Evolutionary conservation across 164 flowering plant genomes (phyloP).

Genomic region (Kingdonia uniflora): DNA sequence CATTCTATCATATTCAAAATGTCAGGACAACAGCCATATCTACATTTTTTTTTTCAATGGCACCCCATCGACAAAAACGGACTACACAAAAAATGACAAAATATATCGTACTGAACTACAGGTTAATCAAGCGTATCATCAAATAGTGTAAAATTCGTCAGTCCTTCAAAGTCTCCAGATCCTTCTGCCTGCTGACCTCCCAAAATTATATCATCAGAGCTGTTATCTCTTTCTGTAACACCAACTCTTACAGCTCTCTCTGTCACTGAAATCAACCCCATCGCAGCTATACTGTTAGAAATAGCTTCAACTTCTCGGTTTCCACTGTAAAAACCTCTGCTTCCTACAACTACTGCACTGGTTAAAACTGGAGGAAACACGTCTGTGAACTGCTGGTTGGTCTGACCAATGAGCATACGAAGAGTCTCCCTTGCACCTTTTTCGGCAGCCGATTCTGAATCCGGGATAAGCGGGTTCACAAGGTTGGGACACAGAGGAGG

Average conservation of each 20-base stretch:
- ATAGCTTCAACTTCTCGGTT: conserved; percentile 33
- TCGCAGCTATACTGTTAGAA: conserved; percentile 31
- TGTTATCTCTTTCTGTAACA: not conserved
- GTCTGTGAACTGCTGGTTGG: conserved; percentile 30
- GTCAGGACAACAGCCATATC: not conserved
- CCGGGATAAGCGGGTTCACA: conserved; percentile 41
- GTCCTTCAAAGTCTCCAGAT: not conserved
- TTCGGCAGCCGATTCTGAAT: conserved; percentile 54
- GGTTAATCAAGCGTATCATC: not conserved
- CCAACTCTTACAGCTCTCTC: not conserved
- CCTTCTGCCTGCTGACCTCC: not conserved
- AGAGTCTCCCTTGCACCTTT: conserved; percentile 86
- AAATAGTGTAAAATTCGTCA: not conserved
- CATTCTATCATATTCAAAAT: not conserved
- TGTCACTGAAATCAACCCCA: conserved; percentile 28
- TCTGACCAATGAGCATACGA: conserved; percentile 58
- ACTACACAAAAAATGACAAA: not conserved
- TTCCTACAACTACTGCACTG: conserved; percentile 30
- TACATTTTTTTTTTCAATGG: not conserved
- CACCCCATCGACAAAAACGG: not conserved
- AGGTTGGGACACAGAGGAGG: conserved; percentile 49
- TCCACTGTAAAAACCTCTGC: conserved; percentile 45
- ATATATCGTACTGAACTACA: not conserved
- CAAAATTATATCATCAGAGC: not conserved
- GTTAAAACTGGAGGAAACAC: conserved; percentile 40